These are phyloP conservation scores for Blastomyces silverae DNA, from an alignment of 2,329 filamentous ascomycete species.

Conservation along the genomic window DNA sequence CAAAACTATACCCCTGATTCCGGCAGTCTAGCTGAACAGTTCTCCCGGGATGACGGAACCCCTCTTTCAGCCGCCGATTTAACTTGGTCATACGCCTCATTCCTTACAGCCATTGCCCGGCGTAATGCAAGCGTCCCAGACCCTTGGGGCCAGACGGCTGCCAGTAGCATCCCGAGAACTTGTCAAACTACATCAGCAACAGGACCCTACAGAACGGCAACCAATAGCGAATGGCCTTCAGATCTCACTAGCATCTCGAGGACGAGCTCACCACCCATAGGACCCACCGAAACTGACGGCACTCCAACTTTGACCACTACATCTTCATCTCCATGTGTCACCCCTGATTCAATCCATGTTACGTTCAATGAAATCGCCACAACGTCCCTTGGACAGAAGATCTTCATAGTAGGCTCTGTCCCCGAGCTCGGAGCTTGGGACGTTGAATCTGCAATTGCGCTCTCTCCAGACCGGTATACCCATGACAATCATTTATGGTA, in stretches of 20 bases:
- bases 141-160: conserved; percentile 32
- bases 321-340: conserved; percentile 17
- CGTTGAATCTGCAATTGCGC: conserved; percentile 46
- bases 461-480: conserved; percentile 57
- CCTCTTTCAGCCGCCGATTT: conserved; percentile 38
- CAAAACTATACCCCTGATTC: conserved; percentile 47
- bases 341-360: conserved; percentile 48
- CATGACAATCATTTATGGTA: conserved; percentile 56
- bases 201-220: conserved; percentile 33
- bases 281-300: conserved; percentile 22
- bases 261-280: conserved; percentile 10
- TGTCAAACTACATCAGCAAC: conserved; percentile 30
- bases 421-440: conserved; percentile 58
- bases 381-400: conserved; percentile 56
- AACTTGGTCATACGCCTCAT: conserved; percentile 43
- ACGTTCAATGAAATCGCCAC: conserved; percentile 55
- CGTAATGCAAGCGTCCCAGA: conserved; percentile 31
- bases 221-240: conserved; percentile 31
- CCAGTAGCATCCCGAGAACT: conserved; percentile 29
- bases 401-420: conserved; percentile 59
- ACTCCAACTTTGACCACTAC: conserved; percentile 23
- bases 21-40: conserved; percentile 48
- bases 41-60: conserved; percentile 30
- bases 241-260: conserved; percentile 21
- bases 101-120: conserved; percentile 35